Base-by-base conservation (phyloP, 1,284 basidiomycete genomes). In the Hymenochaete sp. region DNA sequence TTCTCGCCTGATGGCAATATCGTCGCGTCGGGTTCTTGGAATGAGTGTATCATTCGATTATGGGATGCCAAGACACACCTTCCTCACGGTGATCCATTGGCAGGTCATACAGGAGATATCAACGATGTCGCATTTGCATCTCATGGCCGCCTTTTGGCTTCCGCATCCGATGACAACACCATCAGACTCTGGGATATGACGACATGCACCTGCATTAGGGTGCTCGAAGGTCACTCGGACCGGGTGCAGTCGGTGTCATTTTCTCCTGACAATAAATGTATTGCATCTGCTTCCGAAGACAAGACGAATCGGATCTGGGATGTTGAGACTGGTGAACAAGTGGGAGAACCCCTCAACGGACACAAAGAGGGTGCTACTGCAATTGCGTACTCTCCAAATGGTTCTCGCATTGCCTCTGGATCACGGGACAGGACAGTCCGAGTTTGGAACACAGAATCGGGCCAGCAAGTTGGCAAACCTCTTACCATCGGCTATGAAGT, bases 221-320 rank as follows among this genome's bases (percentile, higher is more conserved):
- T 62, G 10, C 62, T 69, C 44, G 51, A 56, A 19, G 68, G 67
- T 3, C 68, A 71, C 55, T 61, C 61, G 52, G 60, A 61, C 43
- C 60, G 66, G 51, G 68, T 71, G 47, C 66, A 64, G 54, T 64
- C 65, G 19, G 58, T 70, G 29, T 63, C 64, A 19, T 70, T 65
- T 52, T 0, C 92, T 93, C 58, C 95, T n/a, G 67, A 68, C 48
- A 67, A 98, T 62, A 96, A 98, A 66, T 68, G 98, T 45, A 84
- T 87, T 54, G 72, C 86, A 27, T 83, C 80, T 8, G 79, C 78
- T 49, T 77, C 77, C 45, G 82, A 85, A 61, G 82, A 87, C 67
- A 85, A 85, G 68, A 87, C 82, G 18, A 82, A 86, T 45, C 70
- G 82, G 26, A 82, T 86, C 7, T 87, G 82, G 72, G 95, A 98